phyloP scores from a whole-genome alignment of 768 basidiomycete genomes.

The Ramaria rubella region DNA sequence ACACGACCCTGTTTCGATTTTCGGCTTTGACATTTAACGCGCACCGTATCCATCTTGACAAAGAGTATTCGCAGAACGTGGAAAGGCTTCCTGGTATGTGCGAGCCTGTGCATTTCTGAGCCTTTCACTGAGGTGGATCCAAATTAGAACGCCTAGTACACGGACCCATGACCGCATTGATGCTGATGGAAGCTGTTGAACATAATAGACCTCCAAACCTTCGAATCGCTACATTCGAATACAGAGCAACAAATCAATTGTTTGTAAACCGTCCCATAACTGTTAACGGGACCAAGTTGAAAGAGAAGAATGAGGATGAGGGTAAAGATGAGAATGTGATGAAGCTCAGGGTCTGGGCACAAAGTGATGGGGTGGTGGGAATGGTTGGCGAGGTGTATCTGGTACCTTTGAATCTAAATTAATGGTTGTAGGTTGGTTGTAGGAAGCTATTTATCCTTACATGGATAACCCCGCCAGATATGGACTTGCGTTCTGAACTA shows the following conservation, averaged over 20 bases:
- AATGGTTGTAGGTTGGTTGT: too few relatives aligned
- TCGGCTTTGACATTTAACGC: constrained; percentile 84
- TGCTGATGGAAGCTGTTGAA: constrained; percentile 60
- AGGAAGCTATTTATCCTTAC: too few relatives aligned
- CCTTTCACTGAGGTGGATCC: constrained; percentile 4
- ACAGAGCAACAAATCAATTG: constrained; percentile 54
- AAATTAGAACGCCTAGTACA: constrained; percentile 72
- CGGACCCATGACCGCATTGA: constrained; percentile 73
- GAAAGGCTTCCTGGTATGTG: constrained; percentile 68
- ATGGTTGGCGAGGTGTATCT: constrained; percentile 54
- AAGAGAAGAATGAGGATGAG: constrained; percentile 39
- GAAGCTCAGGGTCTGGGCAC: constrained; percentile 66
- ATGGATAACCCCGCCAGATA: too few relatives aligned
- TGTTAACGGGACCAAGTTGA: constrained; percentile 23
- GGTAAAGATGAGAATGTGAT: too few relatives aligned
- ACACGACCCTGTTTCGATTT: constrained; percentile 75
- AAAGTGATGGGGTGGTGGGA: constrained; percentile 53
- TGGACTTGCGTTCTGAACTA: too few relatives aligned
- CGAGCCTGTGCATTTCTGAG: background rate
- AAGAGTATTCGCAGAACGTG: constrained; percentile 53
- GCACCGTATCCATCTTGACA: constrained; percentile 79
- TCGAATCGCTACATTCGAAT: constrained; percentile 50
- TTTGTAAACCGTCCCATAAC: constrained; percentile 20
- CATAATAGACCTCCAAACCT: constrained; percentile 41
- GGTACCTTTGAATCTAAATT: background rate